Evolutionary conservation across 495 filamentous ascomycete species (phyloP), one percentile per base, ranked within the genome.

Genomic region (Aspergillus baeticus): DNA sequence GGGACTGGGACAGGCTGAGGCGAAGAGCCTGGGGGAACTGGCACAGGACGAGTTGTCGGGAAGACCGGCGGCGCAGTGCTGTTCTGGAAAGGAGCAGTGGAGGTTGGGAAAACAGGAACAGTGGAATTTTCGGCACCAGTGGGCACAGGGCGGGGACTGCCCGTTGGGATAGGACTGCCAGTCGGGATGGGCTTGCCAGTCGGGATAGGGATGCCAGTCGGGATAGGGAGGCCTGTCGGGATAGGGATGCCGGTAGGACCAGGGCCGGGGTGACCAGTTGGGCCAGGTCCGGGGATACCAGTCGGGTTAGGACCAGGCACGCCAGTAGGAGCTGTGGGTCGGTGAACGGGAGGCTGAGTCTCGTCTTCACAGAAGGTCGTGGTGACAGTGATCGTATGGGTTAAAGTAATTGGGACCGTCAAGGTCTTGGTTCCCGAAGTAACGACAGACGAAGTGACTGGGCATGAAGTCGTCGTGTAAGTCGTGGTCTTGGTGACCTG

Each of bases 381-480:
- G 68, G 71, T 72, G 34, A 70, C 46, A 5, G 70, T 75, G 51
- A 75, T 60, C 55, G 65, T 70, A 67, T 59, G 73, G 44, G 72
- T 75, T 59, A 60, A 33, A 15, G 71, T 74, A 41, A 74, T 60
- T 4, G 72, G 72, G 36, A 74, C 52, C 36, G 65, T 69, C 1
- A 36, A 51, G 52, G 68, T 71, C 55, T 51, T 53, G 33, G 59
- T 64, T 34, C 73, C 73, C 54, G 68, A 63, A 54, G 65, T 70
- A 51, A 70, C 61, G 49, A 61, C 54, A 14, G 66, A 63, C 8
- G 63, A 55, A 57, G 70, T 68, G 41, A 72, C 72, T 57, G 72
- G 70, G 66, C 65, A 70, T 38, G 56, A 61, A 48, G 72, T 75
- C 54, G 72, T 75, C 55, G 66, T 66, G 44, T 50, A 59, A 22